Conservation (phyloP, 2,329 filamentous ascomycete species). For the Clonostachys rosea region DNA sequence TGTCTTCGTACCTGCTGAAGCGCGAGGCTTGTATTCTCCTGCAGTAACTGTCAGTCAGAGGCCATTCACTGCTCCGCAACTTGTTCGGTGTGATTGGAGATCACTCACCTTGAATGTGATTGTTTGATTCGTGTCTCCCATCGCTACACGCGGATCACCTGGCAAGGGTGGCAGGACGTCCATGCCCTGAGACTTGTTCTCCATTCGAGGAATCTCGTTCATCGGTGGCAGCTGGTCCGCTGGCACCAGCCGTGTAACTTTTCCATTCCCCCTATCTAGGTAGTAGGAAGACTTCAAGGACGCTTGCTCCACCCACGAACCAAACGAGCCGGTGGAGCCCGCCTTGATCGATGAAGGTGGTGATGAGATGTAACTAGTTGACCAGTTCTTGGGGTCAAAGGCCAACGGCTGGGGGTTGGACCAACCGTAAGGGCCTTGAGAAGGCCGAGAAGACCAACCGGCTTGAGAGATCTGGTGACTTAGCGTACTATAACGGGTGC, state of each 20-base stretch:
- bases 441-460: too few relatives aligned
- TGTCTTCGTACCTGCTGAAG: too few relatives aligned
- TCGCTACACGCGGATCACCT: slow-evolving; percentile 27
- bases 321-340: background rate
- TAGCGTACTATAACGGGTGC: too few relatives aligned
- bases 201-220: slow-evolving; percentile 33
- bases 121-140: slow-evolving; percentile 27
- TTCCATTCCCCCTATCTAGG: slow-evolving; percentile 46
- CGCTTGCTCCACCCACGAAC: background rate
- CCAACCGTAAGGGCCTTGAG: too few relatives aligned
- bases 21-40: too few relatives aligned
- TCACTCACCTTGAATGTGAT: slow-evolving; percentile 32
- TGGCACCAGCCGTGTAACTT: slow-evolving; percentile 48
- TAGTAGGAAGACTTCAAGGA: slow-evolving; percentile 39
- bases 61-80: too few relatives aligned
- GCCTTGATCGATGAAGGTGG: background rate
- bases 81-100: background rate
- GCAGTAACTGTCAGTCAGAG: too few relatives aligned
- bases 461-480: too few relatives aligned
- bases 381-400: background rate
- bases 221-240: slow-evolving; percentile 46
- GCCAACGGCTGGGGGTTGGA: too few relatives aligned
- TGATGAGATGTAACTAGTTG: background rate
- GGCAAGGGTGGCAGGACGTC: slow-evolving; percentile 38
- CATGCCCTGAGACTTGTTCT: slow-evolving; percentile 34